A percentile compares a stretch with the other conserved stretches of the same genome.
Conservation (phyloP, 129 eudicot genomes). For the Chrysanthemum makinoi region DNA sequence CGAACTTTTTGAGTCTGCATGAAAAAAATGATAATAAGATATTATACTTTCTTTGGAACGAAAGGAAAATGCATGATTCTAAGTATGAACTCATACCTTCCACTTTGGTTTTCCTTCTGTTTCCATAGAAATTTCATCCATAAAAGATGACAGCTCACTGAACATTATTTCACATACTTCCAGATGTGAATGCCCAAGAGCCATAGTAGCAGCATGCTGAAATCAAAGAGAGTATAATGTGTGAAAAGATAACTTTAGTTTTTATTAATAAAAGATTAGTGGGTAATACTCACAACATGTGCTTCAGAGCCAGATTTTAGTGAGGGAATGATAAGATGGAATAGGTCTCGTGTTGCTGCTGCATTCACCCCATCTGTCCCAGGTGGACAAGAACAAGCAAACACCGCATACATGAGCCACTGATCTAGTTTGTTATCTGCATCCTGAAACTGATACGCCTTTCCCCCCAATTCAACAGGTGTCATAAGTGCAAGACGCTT, state of each 20-base stretch:
- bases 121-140: conserved; percentile 79
- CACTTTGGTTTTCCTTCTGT: conserved; percentile 87
- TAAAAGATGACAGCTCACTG: conserved; percentile 75
- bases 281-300: conserved; percentile 59
- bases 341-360: conserved; percentile 65
- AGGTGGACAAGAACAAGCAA: conserved; percentile 88
- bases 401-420: conserved; percentile 96
- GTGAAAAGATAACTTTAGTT: conserved; percentile 2
- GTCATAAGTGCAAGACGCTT: conserved; percentile 88
- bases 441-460: conserved; percentile 77
- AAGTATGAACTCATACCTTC: conserved; percentile 57
- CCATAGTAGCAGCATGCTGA: conserved; percentile 89
- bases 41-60: background rate
- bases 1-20: conserved; percentile 85
- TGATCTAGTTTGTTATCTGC: conserved; percentile 87
- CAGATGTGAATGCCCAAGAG: conserved; percentile 86
- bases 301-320: conserved; percentile 86
- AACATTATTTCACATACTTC: conserved; percentile 92
- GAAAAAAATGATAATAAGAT: conserved; percentile 1
- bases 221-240: conserved; percentile 9
- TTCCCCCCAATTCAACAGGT: conserved; percentile 89
- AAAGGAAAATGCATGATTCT: conserved; percentile 17
- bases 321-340: conserved; percentile 80
- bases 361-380: conserved; percentile 61
- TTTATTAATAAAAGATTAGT: background rate